Evolutionary conservation across 352 stramenopile genomes (phyloP).

Genomic region (Phytophthora capsici): DNA sequence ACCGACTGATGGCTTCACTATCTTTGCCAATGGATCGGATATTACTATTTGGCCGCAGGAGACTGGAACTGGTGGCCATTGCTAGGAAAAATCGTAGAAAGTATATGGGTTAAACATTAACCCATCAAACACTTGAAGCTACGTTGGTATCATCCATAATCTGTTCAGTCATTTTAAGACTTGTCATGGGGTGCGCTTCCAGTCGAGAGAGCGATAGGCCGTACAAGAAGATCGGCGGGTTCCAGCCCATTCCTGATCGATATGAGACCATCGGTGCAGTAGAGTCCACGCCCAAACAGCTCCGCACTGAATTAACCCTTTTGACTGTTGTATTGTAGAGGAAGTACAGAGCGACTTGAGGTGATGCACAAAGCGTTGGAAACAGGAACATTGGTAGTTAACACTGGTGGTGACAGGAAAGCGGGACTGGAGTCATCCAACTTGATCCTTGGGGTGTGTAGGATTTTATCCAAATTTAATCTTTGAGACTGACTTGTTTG

Average conservation of each 20-base stretch:
- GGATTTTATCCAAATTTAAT: not conserved
- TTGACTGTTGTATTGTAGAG: conserved; percentile 25
- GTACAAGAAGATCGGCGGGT: conserved; percentile 23
- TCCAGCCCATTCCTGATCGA: conserved; percentile 57
- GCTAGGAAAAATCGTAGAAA: conserved; percentile 6
- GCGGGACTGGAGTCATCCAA: conserved; percentile 67
- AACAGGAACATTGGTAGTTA: not conserved
- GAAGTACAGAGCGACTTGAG: conserved; percentile 52
- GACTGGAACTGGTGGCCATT: conserved; percentile 23
- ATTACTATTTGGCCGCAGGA: conserved; percentile 43
- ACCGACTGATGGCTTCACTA: conserved; percentile 57
- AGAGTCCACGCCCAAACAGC: not conserved
- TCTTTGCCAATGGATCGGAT: conserved; percentile 46
- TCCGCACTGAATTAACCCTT: not conserved
- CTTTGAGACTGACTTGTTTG: not conserved
- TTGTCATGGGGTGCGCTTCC: conserved; percentile 34
- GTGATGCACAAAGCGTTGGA: not conserved
- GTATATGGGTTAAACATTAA: not conserved
- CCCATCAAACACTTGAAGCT: conserved; percentile 15
- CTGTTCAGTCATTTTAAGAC: conserved; percentile 18
- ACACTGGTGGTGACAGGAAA: conserved; percentile 21
- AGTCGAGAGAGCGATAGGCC: conserved; percentile 13
- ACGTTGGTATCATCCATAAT: conserved; percentile 3
- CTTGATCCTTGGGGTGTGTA: conserved; percentile 52
- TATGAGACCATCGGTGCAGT: conserved; percentile 63